Evolutionary conservation across 2,329 filamentous ascomycete species (phyloP).

Genomic region (Neurospora sp.): DNA sequence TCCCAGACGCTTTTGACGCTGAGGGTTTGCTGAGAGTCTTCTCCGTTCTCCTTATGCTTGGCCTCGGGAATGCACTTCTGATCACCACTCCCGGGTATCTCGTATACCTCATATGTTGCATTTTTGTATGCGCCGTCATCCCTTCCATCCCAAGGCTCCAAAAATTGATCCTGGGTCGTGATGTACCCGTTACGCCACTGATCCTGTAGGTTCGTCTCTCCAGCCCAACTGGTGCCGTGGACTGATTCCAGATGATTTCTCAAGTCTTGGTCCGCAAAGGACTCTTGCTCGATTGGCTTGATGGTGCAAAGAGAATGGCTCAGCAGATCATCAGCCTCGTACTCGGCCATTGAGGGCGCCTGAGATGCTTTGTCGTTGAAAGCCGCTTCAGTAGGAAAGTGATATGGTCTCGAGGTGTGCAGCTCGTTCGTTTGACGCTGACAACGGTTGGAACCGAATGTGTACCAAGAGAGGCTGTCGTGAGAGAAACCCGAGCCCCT

Average conservation of each 20-base stretch:
- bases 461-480: conserved; percentile 3
- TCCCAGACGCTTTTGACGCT: conserved; percentile 34
- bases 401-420: not conserved
- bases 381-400: not conserved
- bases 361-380: conserved; percentile 7
- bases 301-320: conserved; percentile 34
- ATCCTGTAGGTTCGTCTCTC: conserved; percentile 28
- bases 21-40: conserved; percentile 24
- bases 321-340: conserved; percentile 7
- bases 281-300: conserved; percentile 4
- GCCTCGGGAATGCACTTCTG: conserved; percentile 32
- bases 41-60: conserved; percentile 26
- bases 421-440: conserved; percentile 8
- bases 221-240: conserved; percentile 31
- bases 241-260: conserved; percentile 29
- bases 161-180: conserved; percentile 22
- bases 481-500: conserved; percentile 7
- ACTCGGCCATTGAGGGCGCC: conserved; percentile 4
- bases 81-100: conserved; percentile 28
- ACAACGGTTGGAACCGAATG: not conserved
- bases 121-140: conserved; percentile 33
- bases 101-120: conserved; percentile 48
- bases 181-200: conserved; percentile 24
- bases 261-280: conserved; percentile 32
- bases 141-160: conserved; percentile 17